Base-by-base conservation (phyloP, 345 rosid species). In the Erodium maritimum region DNA sequence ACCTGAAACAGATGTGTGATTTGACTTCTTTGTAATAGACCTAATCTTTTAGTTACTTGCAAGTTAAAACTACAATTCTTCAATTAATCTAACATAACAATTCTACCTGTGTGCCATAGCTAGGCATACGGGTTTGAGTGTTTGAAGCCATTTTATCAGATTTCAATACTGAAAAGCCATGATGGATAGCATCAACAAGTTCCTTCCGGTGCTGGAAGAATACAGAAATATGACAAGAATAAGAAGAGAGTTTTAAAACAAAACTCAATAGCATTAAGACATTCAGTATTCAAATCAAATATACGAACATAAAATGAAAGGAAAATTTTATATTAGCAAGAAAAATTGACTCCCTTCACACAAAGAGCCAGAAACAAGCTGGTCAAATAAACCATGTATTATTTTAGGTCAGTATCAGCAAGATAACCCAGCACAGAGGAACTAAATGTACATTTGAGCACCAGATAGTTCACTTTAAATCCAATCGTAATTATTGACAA, bases 21-120 rank as follows among this genome's bases (percentile, higher is more conserved):
- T 55, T 50, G 12, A 4, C 16, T 23, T 33, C n/a, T 19, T 58
- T 14, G 19, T 52, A 20, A 21, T 2, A 60, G 14, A 51, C 3
- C 3, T 19, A 51, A 17, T 3, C 14, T 21, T 13, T 2, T 45
- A 10, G 13, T 22, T 22, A 56, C 34, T 34, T 34, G 56, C 21
- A 24, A 46, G 1, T 53, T 23, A 23, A 59, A 37, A 33, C 22
- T 25, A 46, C 54, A 17, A 46, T 23, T 46, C 1, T 23, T 17
- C 4, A 42, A 11, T 17, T 4, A 42, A 11, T 17, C 42, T 19
- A 52, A 37, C 52, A 46, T 29, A 24, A 22, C 24, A 17, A 29
- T 29, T 12, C 19, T 77, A 91, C 98, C 93, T 91, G 96, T 56
- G 96, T 91, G 58, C 96, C 98, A 75, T 88, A 91, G 69, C 90